A percentile compares a stretch with the other conserved stretches of the same genome.
These are phyloP conservation scores for Hamamelis virginiana DNA, from an alignment of 164 flowering plant genomes.

Conservation along the genomic window DNA sequence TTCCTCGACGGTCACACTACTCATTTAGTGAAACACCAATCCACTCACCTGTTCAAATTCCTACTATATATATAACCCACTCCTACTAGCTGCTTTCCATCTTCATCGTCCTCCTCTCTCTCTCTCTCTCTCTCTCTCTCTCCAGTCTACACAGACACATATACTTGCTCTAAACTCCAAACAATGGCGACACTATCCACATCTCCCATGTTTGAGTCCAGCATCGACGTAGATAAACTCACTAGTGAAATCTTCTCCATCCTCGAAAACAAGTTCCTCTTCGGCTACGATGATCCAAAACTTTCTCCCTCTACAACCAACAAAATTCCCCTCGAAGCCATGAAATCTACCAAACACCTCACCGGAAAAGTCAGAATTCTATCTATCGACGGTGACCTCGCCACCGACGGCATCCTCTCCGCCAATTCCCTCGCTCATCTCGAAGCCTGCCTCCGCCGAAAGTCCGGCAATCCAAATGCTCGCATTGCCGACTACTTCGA, in stretches of 20 bases:
- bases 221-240: constrained; percentile 36
- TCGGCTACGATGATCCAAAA: constrained; percentile 31
- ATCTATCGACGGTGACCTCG: constrained; percentile 53
- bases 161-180: neutral
- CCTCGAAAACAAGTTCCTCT: constrained; percentile 44
- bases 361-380: constrained; percentile 57
- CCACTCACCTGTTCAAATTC: no score
- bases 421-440: constrained; percentile 48
- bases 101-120: neutral
- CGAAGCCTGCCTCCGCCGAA: constrained; percentile 34
- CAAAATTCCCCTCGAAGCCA: neutral
- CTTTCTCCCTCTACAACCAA: constrained; percentile 1
- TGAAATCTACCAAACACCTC: constrained; percentile 10
- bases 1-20: no score
- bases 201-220: constrained; percentile 8
- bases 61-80: no score
- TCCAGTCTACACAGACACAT: no score
- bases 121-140: neutral
- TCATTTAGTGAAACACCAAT: no score
- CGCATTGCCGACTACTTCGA: constrained; percentile 59
- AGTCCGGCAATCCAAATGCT: constrained; percentile 45
- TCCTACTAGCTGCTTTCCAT: no score
- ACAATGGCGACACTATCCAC: constrained; percentile 13
- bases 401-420: constrained; percentile 56
- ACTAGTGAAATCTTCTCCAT: constrained; percentile 46